These are phyloP conservation scores for Fusarium siculi DNA, from an alignment of 2,329 filamentous ascomycete species.

Conservation along the genomic window DNA sequence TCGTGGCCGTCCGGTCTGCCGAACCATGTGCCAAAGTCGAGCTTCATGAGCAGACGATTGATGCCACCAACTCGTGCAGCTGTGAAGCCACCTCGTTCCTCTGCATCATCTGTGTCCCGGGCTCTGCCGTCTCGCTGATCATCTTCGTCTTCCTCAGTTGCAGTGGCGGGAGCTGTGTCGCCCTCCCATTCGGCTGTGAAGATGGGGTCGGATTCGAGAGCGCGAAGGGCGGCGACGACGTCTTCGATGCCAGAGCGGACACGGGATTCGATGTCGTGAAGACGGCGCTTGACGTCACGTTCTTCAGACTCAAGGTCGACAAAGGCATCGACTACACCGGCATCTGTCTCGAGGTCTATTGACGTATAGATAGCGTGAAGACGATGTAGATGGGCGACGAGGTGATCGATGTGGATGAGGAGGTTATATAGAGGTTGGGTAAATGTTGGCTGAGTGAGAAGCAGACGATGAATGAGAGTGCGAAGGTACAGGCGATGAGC, in stretches of 20 bases:
- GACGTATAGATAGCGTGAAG: slow-evolving; percentile 81
- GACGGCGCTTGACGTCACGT: slow-evolving; percentile 69
- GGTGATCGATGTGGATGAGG: slow-evolving; percentile 80
- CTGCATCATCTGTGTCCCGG: slow-evolving; percentile 54
- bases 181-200: slow-evolving; percentile 59
- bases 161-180: slow-evolving; percentile 34
- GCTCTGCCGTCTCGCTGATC: slow-evolving; percentile 25
- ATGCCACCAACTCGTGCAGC: slow-evolving; percentile 81
- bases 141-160: slow-evolving; percentile 22
- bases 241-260: slow-evolving; percentile 76
- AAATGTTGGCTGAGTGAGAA: slow-evolving; percentile 72
- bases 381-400: slow-evolving; percentile 80
- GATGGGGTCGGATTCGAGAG: slow-evolving; percentile 56
- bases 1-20: slow-evolving; percentile 46
- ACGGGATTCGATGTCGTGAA: slow-evolving; percentile 70
- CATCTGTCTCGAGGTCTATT: slow-evolving; percentile 83
- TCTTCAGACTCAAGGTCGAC: slow-evolving; percentile 80
- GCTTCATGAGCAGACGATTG: slow-evolving; percentile 88
- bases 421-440: slow-evolving; percentile 73
- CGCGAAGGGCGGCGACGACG: slow-evolving; percentile 67
- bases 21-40: slow-evolving; percentile 76
- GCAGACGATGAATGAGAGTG: slow-evolving; percentile 72
- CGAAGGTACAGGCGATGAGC: slow-evolving; percentile 83
- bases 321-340: slow-evolving; percentile 81
- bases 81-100: slow-evolving; percentile 62